These are phyloP conservation scores for Liquidambar formosana DNA, from an alignment of 164 flowering plant genomes.

Conservation along the genomic window DNA sequence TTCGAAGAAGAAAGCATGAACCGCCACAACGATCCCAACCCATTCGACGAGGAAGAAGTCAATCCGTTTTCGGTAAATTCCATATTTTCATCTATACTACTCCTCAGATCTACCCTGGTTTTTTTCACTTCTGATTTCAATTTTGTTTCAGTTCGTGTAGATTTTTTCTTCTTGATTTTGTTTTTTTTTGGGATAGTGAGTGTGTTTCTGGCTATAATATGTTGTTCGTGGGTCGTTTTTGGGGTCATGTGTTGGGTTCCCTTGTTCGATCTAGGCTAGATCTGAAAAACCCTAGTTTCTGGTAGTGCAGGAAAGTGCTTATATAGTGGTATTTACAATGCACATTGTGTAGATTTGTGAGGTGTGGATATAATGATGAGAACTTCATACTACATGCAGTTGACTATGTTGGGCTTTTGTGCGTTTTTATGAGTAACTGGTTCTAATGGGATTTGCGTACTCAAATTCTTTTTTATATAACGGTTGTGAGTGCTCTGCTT, in stretches of 20 bases:
- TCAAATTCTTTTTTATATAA: no score
- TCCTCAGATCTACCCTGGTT: conserved; percentile 16
- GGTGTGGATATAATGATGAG: no score
- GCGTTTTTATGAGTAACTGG: no score
- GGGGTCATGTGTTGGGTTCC: not conserved
- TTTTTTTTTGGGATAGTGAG: not conserved
- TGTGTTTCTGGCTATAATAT: no score
- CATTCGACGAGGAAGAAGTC: conserved; percentile 77
- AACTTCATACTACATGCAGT: no score
- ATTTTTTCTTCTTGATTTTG: not conserved
- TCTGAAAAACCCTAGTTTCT: not conserved
- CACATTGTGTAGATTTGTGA: no score
- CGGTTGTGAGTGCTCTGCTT: no score
- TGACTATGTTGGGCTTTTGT: no score
- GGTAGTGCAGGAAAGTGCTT: no score
- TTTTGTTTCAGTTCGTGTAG: conserved; percentile 6
- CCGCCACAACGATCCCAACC: conserved; percentile 71
- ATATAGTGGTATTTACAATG: no score
- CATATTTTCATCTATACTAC: conserved; percentile 10
- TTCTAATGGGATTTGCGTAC: no score
- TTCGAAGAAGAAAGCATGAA: conserved; percentile 37
- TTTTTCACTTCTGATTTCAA: conserved; percentile 1
- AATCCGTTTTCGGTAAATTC: conserved; percentile 84
- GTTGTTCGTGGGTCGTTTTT: not conserved
- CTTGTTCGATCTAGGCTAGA: not conserved